Evolutionary conservation across 164 flowering plant genomes (phyloP), one percentile per base, ranked within the genome.

Genomic region (Annona squamosa): DNA sequence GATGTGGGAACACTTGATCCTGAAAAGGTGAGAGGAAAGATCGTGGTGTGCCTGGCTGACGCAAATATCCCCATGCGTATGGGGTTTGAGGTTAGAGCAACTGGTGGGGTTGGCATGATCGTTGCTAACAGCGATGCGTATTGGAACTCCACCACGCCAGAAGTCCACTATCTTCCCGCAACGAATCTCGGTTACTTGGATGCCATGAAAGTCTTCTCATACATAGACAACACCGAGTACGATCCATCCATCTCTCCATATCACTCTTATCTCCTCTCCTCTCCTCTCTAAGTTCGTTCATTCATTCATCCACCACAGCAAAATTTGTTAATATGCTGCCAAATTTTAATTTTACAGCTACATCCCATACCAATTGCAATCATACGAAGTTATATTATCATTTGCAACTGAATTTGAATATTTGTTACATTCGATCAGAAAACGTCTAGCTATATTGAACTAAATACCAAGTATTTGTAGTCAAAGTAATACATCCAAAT

Each of bases 41-140:
- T 90, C 5, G 66, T 90, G 83, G 86, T 68, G 0, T 90, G 94
- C 52, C 83, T 82, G 13, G 75, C 90, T 65, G 91, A 90, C 0
- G 78, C 6, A 0, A 82, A 47, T 42, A 77, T 59, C 0, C 79
- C 87, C 73, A 77, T 79, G 10, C 87, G 86, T 9, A 87, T 88
- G 76, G 89, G 87, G 6, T 3, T 75, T 57, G 82, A 81, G 1
- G 37, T 68, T 4, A 46, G 46, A n/a, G 2, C 16, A 2, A 89
- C 90, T 1, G 91, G 91, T 4, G 94, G 85, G 2, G 86, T 52
- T 41, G 94, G 86, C 4, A 87, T 88, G 87, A 81, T 90, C 52
- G 83, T 88, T 0, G 73, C 74, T 78, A 87, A 86, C 48, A 86
- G 83, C 16, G 17, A 19, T n/a, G 45, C 57, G 17, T 89, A 88